Evolutionary conservation across 2,329 filamentous ascomycete genomes (phyloP), one percentile per base, ranked within the genome.

Genomic region (Xylaria sp.): DNA sequence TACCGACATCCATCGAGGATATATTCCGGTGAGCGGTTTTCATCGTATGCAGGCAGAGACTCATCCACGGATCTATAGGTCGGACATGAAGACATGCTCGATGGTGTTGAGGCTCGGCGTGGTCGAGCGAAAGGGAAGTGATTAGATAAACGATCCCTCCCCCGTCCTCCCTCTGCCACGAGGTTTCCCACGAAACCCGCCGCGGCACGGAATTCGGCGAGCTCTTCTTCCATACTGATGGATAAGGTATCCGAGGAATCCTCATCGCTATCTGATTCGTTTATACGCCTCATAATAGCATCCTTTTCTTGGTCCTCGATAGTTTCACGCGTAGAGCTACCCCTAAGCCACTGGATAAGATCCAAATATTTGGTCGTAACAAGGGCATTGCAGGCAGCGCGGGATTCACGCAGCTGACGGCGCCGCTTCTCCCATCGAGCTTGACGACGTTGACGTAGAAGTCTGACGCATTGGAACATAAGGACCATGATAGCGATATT

Each of bases 181-280:
- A 84, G 75, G 42, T 79, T 78, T 42, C 78, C 78, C 0, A 84
- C 79, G 46, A 83, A 74, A 5, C 76, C 75, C 6, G 80, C 81
- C 2, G 78, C 82, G 53, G 77, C 76, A 2, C 82, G 77, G 71
- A 84, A 81, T 51, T 78, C 75, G 2, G 80, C 78, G 65, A 84
- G 78, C 68, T 83, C 82, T 67, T 83, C 77, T 65, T 82, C 79
- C 78, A 84, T 80, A 2, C 78, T 78, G 11, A 71, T 74, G 28
- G 73, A 74, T 15, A 74, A 42, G 68, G 69, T 51, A 54, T 73
- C 70, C 7, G 59, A 61, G 35, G 59, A 61, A 33, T 70, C 71
- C n/a, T 76, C 68, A 38, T 73, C 71, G 17, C 60, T 68, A 23
- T 72, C 70, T 6, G 67, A 62, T 15, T 67, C 63, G 31, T 70